Conservation (phyloP, 108 stramenopile genomes). For the Schizochytrium sp. region DNA sequence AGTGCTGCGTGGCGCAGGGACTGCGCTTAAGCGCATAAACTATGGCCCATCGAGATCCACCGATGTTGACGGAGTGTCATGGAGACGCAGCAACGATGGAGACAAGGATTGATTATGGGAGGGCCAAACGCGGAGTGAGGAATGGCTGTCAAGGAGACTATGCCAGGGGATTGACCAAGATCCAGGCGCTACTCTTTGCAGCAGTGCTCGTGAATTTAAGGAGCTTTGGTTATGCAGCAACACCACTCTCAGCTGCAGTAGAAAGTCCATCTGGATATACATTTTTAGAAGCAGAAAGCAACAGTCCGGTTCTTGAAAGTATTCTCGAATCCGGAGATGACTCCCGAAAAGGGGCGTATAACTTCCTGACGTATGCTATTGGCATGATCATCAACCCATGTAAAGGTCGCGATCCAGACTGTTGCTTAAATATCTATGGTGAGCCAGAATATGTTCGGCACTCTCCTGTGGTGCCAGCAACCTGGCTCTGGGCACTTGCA, state of each 20-base stretch:
- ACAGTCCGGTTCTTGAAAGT: slow-evolving; percentile 6
- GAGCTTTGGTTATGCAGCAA: background rate
- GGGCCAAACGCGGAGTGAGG: too few relatives aligned
- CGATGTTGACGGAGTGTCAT: too few relatives aligned
- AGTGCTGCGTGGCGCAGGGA: too few relatives aligned
- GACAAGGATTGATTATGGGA: too few relatives aligned
- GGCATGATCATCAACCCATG: slow-evolving; percentile 42
- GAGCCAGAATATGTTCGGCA: slow-evolving; percentile 42
- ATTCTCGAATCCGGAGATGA: slow-evolving; percentile 31
- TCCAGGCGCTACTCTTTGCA: too few relatives aligned
- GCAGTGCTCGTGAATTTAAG: too few relatives aligned
- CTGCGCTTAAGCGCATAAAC: too few relatives aligned
- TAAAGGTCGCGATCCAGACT: background rate
- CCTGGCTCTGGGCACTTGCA: slow-evolving; percentile 39
- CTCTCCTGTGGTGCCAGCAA: background rate
- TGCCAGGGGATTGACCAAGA: too few relatives aligned
- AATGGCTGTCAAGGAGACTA: too few relatives aligned
- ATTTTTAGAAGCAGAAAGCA: background rate
- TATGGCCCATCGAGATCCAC: too few relatives aligned
- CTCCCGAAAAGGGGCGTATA: background rate
- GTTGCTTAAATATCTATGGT: slow-evolving; percentile 9
- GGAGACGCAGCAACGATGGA: too few relatives aligned
- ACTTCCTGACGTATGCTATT: slow-evolving; percentile 34
- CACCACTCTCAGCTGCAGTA: background rate
- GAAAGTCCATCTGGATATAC: background rate